Evolutionary conservation across 352 stramenopile genomes (phyloP).

Genomic region (Phytophthora constricta): DNA sequence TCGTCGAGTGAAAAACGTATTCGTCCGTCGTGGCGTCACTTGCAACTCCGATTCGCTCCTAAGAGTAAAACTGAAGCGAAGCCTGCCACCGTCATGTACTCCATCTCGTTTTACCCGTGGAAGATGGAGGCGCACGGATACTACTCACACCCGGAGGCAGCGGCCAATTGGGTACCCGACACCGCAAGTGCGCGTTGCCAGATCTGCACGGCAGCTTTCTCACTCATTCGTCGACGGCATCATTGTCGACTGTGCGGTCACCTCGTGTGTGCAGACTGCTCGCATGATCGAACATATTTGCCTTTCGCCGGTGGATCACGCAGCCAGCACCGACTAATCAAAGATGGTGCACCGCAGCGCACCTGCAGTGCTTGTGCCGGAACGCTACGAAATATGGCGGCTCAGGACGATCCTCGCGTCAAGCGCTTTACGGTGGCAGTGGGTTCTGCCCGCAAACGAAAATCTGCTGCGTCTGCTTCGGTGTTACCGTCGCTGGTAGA

Average conservation of each 20-base stretch:
- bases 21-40: constrained; percentile 14
- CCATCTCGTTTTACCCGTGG: constrained; percentile 81
- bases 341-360: constrained; percentile 71
- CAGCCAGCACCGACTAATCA: constrained; percentile 72
- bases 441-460: constrained; percentile 12
- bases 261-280: constrained; percentile 77
- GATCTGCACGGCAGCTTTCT: constrained; percentile 63
- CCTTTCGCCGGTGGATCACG: constrained; percentile 52
- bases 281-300: constrained; percentile 68
- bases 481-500: constrained; percentile 20
- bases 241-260: constrained; percentile 85
- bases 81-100: constrained; percentile 59
- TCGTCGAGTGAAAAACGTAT: constrained; percentile 8
- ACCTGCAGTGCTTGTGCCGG: constrained; percentile 73
- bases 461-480: constrained; percentile 16
- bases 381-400: constrained; percentile 68
- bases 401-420: constrained; percentile 62
- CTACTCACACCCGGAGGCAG: constrained; percentile 72
- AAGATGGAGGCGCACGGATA: constrained; percentile 73
- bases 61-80: constrained; percentile 19
- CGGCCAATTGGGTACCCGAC: constrained; percentile 77
- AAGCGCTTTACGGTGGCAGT: constrained; percentile 57
- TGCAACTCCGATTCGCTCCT: constrained; percentile 18
- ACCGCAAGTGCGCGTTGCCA: constrained; percentile 68
- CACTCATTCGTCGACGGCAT: constrained; percentile 75